Percentiles rank a stretch among this genome's conserved stretches.
phyloP scores from a whole-genome alignment of 2,329 filamentous ascomycete species.

The Teratosphaeria viscida region DNA sequence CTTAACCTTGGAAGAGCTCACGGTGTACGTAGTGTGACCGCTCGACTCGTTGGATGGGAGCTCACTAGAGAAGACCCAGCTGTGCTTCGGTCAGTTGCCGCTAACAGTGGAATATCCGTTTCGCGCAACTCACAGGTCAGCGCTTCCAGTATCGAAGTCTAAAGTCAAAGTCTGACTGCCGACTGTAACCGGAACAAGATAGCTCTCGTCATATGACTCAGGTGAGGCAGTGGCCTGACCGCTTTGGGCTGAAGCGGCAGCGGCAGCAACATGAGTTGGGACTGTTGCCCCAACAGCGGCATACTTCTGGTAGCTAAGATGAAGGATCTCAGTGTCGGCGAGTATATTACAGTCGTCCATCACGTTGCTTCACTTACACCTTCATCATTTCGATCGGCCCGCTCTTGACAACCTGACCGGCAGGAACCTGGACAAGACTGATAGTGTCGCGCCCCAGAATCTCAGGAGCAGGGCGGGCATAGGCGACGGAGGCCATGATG shows the following conservation, averaged over 20 bases:
- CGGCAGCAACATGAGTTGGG: slow-evolving; percentile 15
- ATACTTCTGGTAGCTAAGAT: slow-evolving; percentile 27
- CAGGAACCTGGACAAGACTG: slow-evolving; percentile 20
- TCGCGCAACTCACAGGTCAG: slow-evolving; percentile 48
- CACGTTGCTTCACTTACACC: slow-evolving; percentile 10
- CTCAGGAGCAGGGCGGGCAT: slow-evolving; percentile 20
- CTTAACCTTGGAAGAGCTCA: slow-evolving; percentile 30
- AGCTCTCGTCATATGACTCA: slow-evolving; percentile 28
- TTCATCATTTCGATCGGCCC: slow-evolving; percentile 30
- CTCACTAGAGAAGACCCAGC: slow-evolving; percentile 57
- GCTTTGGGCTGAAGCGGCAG: slow-evolving; percentile 26
- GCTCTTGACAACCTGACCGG: slow-evolving; percentile 24
- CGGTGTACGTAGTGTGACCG: slow-evolving; percentile 49
- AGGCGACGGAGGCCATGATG: slow-evolving; percentile 18
- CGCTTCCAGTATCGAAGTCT: slow-evolving; percentile 61
- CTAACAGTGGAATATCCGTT: background rate
- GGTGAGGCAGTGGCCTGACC: slow-evolving; percentile 32
- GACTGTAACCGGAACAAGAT: slow-evolving; percentile 47
- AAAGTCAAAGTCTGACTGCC: slow-evolving; percentile 54
- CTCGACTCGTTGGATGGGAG: slow-evolving; percentile 39
- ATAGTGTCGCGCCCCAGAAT: slow-evolving; percentile 16
- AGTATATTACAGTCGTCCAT: background rate
- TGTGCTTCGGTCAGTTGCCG: slow-evolving; percentile 15
- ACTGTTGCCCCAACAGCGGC: slow-evolving; percentile 19
- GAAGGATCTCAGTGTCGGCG: background rate